Percentiles rank a stretch among this genome's conserved stretches.
Conservation (phyloP, 164 flowering plant genomes). For the Chimonanthus praecox region DNA sequence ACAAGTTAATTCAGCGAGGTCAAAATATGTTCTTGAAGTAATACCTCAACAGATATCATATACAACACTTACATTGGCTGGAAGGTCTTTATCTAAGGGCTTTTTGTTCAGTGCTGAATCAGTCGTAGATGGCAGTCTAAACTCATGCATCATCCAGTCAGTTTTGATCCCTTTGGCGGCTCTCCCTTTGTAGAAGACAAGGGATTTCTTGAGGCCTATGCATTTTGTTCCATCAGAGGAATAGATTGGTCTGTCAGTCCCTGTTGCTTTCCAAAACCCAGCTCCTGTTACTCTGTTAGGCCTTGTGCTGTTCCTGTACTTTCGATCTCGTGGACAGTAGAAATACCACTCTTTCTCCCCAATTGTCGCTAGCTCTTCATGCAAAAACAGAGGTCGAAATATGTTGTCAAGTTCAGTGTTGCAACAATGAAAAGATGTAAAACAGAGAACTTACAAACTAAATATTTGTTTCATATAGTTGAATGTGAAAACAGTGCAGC, state of each 20-base stretch:
- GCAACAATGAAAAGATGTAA: neutral
- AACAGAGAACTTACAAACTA: neutral
- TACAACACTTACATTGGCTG: slow-evolving; percentile 46
- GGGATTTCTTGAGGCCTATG: slow-evolving; percentile 92
- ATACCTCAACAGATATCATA: neutral
- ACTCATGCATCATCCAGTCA: slow-evolving; percentile 73
- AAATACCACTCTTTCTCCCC: slow-evolving; percentile 27
- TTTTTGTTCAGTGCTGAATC: slow-evolving; percentile 41
- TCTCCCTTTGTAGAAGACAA: slow-evolving; percentile 89
- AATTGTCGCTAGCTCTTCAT: slow-evolving; percentile 53
- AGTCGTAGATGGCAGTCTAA: slow-evolving; percentile 64
- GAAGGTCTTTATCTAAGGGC: slow-evolving; percentile 43
- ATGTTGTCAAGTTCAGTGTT: neutral
- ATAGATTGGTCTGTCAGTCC: slow-evolving; percentile 87
- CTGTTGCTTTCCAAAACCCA: slow-evolving; percentile 99
- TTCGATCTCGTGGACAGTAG: slow-evolving; percentile 89
- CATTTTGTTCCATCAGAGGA: slow-evolving; percentile 74
- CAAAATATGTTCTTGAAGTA: no score
- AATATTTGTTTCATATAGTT: neutral
- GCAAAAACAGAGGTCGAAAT: slow-evolving; percentile 1
- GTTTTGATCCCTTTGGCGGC: slow-evolving; percentile 68
- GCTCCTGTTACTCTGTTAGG: slow-evolving; percentile 91
- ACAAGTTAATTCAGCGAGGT: no score
- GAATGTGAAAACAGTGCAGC: no score
- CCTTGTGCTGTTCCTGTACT: slow-evolving; percentile 82